A percentile compares a stretch with the other conserved stretches of the same genome.
These are phyloP conservation scores for Tetraselmis striata DNA, from an alignment of 139 green algal genomes.

Conservation along the genomic window DNA sequence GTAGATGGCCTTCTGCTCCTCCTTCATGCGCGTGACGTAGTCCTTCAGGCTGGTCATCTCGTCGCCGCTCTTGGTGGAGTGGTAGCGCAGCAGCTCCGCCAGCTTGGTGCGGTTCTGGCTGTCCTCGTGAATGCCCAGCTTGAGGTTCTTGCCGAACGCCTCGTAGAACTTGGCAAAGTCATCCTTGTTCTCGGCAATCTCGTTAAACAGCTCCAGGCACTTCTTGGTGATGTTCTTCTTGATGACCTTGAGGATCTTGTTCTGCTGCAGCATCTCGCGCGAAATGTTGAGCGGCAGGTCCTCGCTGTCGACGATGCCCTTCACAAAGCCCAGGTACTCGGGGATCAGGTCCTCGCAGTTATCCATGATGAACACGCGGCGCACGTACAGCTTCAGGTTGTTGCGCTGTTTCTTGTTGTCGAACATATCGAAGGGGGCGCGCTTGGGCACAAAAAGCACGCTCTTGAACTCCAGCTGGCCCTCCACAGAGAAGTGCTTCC, in stretches of 20 bases:
- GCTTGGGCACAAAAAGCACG: constrained; percentile 60
- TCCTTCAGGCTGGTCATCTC: constrained; percentile 97
- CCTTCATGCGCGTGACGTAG: constrained; percentile 99
- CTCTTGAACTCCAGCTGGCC: constrained; percentile 61
- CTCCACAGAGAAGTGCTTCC: constrained; percentile 59
- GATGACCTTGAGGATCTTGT: constrained; percentile 99
- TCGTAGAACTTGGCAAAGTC: constrained; percentile 99
- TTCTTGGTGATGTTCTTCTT: constrained; percentile 99
- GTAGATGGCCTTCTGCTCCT: constrained; percentile 96
- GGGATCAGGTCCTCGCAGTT: constrained; percentile 92
- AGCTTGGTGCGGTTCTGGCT: constrained; percentile 94
- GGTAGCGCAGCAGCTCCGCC: constrained; percentile 83
- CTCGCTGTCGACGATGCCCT: constrained; percentile 98
- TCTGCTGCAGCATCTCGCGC: constrained; percentile 99
- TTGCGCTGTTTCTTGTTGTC: constrained; percentile 90
- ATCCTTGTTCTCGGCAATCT: constrained; percentile 99
- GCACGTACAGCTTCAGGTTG: constrained; percentile 85
- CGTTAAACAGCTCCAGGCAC: constrained; percentile 93
- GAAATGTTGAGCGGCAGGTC: constrained; percentile 99
- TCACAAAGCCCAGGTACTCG: constrained; percentile 93
- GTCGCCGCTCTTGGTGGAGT: constrained; percentile 66
- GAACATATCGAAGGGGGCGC: constrained; percentile 84
- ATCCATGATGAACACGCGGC: constrained; percentile 69
- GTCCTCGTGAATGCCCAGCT: constrained; percentile 94
- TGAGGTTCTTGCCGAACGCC: constrained; percentile 99